Conservation (phyloP, 1,284 basidiomycete species). For the Tylopilus sp. region DNA sequence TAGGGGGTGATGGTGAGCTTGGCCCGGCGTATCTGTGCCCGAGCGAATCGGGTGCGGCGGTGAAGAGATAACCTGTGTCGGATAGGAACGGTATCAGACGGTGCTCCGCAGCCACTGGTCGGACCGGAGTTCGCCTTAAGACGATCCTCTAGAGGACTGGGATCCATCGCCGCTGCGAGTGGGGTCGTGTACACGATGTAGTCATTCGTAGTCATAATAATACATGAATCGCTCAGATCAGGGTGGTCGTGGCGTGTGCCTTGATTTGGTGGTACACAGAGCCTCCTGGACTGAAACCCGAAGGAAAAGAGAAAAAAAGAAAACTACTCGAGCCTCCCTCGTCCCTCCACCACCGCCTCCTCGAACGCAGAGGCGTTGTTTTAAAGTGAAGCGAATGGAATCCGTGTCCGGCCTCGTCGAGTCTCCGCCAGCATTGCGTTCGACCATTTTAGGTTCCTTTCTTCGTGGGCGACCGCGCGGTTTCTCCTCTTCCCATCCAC, state of each 20-base stretch:
- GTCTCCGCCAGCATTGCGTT: slow-evolving; percentile 25
- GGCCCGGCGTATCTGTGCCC: too few relatives aligned
- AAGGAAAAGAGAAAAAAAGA: slow-evolving; percentile 4
- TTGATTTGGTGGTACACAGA: slow-evolving; percentile 11
- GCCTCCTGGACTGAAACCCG: slow-evolving; percentile 16
- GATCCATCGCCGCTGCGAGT: too few relatives aligned
- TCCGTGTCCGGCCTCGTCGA: slow-evolving; percentile 19
- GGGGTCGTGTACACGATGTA: too few relatives aligned
- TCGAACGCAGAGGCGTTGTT: not conserved
- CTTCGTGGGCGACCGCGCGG: slow-evolving; percentile 33
- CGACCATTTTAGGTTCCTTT: slow-evolving; percentile 36
- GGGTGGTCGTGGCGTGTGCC: slow-evolving; percentile 5
- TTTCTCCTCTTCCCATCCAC: slow-evolving; percentile 23
- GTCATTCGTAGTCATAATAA: too few relatives aligned
- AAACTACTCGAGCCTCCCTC: too few relatives aligned
- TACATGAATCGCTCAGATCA: not conserved
- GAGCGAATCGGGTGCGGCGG: too few relatives aligned
- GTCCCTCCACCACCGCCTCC: not conserved
- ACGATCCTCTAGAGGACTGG: too few relatives aligned
- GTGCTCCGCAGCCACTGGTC: too few relatives aligned
- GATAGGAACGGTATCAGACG: not conserved
- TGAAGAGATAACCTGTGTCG: not conserved
- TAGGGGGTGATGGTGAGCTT: too few relatives aligned
- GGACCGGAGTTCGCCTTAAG: too few relatives aligned
- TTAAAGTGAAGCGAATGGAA: slow-evolving; percentile 8